Evolutionary conservation across 805 yeast species (phyloP), one percentile per base, ranked within the genome.

Genomic region (Suhomyces sp.): DNA sequence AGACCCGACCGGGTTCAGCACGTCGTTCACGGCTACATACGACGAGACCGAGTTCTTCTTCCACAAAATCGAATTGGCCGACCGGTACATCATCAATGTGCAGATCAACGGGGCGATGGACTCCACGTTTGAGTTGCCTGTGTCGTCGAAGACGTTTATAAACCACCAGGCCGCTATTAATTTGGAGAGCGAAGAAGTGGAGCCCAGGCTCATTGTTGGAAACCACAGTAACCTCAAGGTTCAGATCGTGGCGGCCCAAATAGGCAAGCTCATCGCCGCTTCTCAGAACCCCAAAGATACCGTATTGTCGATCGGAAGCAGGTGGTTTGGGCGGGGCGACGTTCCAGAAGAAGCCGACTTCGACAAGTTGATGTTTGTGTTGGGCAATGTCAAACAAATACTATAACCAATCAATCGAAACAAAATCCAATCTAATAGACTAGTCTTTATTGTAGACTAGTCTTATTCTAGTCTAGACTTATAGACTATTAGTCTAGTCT

Each of bases 181-280:
- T n/a, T 29, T 49, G 15, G 59, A 55, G 22, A 60, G 53, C 9
- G 63, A 65, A 9, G 62, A 63, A n/a, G 71, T 74, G 12, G 81
- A 81, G 45, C 81, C 84, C 0, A 58, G 65, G 2, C 67, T 80
- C 13, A 67, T 79, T 23, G 68, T 81, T 17, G 86, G 86, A 1
- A 74, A 79, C 55, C 70, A 78, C 17, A 68, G 67, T 44, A 79
- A 81, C 58, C 59, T 74, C 54, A 80, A 81, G 57, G 61, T 79
- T 29, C 79, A 76, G 44, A 76, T 81, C 12, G 66, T 81, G 6
- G 81, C 80, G 23, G 63, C 78, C 5, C 84, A 81, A 58, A 67
- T 81, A 27, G 84, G 82, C 2, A 74, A 75, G 59, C 57, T 78
- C 40, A 57, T 79, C 2, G 55, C 60, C 22, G 58, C 64, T 12